Evolutionary conservation across 2,329 filamentous ascomycete genomes (phyloP).

Genomic region (Atkinsonella texensis): DNA sequence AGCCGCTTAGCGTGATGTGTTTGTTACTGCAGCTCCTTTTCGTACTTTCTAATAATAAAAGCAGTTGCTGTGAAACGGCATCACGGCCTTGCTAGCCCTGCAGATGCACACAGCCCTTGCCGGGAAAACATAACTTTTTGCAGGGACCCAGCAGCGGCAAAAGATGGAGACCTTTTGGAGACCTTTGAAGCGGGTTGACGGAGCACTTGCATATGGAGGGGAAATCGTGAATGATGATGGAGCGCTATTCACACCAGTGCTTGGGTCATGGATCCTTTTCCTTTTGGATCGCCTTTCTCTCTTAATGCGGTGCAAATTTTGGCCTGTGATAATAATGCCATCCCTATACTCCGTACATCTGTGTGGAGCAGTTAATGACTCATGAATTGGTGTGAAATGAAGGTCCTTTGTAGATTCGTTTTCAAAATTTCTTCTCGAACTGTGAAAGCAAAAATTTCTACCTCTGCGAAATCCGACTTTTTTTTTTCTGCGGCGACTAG

Average conservation of each 20-base stretch:
- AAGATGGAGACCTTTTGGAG: background rate
- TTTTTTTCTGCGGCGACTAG: background rate
- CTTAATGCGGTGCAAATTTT: too few species aligned
- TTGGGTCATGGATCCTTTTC: background rate
- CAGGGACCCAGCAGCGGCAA: constrained; percentile 1
- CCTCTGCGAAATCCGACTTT: too few species aligned
- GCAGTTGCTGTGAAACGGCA: background rate
- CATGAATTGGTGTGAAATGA: too few species aligned
- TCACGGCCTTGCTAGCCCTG: background rate
- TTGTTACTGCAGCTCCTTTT: background rate
- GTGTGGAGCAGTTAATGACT: too few species aligned
- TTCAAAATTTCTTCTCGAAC: too few species aligned
- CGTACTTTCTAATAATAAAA: background rate
- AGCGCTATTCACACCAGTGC: background rate
- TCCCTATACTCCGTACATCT: too few species aligned
- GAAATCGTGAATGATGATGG: background rate
- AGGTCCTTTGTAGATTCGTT: too few species aligned
- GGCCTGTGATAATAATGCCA: too few species aligned
- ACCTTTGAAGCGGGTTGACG: background rate
- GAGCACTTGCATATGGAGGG: too few species aligned
- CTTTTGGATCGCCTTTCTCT: too few species aligned
- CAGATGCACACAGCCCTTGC: background rate
- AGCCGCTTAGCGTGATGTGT: background rate
- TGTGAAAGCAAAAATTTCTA: too few species aligned
- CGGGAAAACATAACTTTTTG: background rate